Percentiles rank a stretch among this genome's conserved stretches.
Conservation (phyloP, 2,329 filamentous ascomycete genomes). For the Talaromyces islandicus region DNA sequence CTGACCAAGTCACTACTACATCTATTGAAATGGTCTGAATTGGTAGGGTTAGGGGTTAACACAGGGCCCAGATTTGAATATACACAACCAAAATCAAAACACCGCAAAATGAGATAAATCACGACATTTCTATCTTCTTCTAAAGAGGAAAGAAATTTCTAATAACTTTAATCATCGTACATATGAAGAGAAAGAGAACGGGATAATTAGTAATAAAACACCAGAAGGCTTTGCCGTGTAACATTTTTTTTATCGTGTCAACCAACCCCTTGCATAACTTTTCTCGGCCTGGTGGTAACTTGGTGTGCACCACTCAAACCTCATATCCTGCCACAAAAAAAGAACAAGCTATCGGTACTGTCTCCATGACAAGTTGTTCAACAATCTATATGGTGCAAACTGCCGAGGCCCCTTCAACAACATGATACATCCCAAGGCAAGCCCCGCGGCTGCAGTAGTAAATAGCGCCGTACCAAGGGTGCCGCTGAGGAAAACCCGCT, state of each 20-base stretch:
- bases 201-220: not conserved
- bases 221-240: not conserved
- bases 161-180: not conserved
- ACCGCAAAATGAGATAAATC: not conserved
- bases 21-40: too few relatives aligned
- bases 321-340: too few relatives aligned
- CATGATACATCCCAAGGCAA: slow-evolving; percentile 24
- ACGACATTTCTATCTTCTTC: not conserved
- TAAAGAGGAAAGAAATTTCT: not conserved
- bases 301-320: not conserved
- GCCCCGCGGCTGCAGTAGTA: slow-evolving; percentile 22
- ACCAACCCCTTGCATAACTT: not conserved
- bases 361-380: not conserved
- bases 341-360: not conserved
- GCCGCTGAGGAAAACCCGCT: slow-evolving; percentile 56
- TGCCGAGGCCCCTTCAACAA: slow-evolving; percentile 24
- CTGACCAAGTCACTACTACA: too few relatives aligned
- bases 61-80: too few relatives aligned
- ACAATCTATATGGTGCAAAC: slow-evolving; percentile 14
- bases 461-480: slow-evolving; percentile 24
- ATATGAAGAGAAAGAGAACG: not conserved
- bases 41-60: too few relatives aligned
- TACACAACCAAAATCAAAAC: too few relatives aligned
- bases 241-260: not conserved
- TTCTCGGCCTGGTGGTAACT: not conserved